Conservation (phyloP, 169 alveolate genomes). For the Eimeria brunetti region DNA sequence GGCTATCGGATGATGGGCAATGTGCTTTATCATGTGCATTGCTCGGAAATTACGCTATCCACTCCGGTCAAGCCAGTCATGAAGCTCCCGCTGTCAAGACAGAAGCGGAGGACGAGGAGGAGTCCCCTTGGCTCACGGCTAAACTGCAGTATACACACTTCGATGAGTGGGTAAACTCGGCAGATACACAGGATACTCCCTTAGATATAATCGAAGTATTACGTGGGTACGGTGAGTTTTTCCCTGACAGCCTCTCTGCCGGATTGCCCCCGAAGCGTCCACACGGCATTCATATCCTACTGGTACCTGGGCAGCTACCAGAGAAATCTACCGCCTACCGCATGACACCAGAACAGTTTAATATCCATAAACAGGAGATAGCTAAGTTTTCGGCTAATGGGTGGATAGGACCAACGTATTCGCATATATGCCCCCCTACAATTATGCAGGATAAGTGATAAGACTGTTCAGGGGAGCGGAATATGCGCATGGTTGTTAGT, state of each 20-base stretch:
- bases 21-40: too few relatives aligned
- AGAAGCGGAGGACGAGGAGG: too few relatives aligned
- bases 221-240: background rate
- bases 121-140: too few relatives aligned
- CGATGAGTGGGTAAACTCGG: too few relatives aligned
- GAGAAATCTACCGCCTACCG: background rate
- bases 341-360: background rate
- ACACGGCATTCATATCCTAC: background rate
- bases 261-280: background rate
- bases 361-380: background rate
- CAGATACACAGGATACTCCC: too few relatives aligned
- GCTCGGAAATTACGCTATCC: too few relatives aligned
- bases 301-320: background rate
- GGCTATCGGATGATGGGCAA: too few relatives aligned
- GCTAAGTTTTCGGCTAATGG: background rate
- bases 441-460: background rate
- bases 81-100: too few relatives aligned
- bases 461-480: background rate
- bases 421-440: background rate
- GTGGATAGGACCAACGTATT: background rate
- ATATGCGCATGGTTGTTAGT: background rate
- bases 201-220: too few relatives aligned
- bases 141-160: too few relatives aligned
- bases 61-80: too few relatives aligned
- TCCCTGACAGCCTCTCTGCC: background rate